Conservation (phyloP, 306 rosid genomes). For the Erythrophleum fordii region DNA sequence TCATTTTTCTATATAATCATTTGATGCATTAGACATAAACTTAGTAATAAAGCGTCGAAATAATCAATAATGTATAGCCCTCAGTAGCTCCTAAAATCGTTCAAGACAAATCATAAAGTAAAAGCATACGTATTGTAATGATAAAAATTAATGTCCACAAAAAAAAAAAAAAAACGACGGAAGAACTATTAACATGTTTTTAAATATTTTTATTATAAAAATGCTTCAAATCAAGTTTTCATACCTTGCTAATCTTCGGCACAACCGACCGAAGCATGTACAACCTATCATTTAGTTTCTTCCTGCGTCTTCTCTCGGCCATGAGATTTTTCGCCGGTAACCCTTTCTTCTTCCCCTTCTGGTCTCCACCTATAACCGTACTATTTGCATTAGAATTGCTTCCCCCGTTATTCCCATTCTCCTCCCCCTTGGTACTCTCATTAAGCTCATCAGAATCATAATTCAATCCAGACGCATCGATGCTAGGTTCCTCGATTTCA, state of each 20-base stretch:
- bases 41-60: background rate
- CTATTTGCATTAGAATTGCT: slow-evolving; percentile 57
- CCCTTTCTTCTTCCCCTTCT: slow-evolving; percentile 94
- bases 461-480: slow-evolving; percentile 67
- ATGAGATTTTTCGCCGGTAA: slow-evolving; percentile 91
- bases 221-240: background rate
- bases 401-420: slow-evolving; percentile 50
- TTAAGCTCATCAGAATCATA: slow-evolving; percentile 78
- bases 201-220: background rate
- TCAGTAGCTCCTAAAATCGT: background rate
- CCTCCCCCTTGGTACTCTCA: slow-evolving; percentile 57
- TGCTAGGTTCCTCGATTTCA: slow-evolving; percentile 64
- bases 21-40: background rate
- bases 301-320: slow-evolving; percentile 98
- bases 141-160: background rate
- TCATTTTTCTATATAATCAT: background rate
- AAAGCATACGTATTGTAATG: background rate
- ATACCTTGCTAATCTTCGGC: slow-evolving; percentile 98
- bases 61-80: background rate
- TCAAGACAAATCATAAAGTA: background rate
- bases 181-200: background rate
- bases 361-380: slow-evolving; percentile 58
- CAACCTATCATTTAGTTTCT: slow-evolving; percentile 95
- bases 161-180: background rate
- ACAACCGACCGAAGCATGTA: slow-evolving; percentile 98